Evolutionary conservation across 495 filamentous ascomycete species (phyloP).

Genomic region (Tirmania nivea): DNA sequence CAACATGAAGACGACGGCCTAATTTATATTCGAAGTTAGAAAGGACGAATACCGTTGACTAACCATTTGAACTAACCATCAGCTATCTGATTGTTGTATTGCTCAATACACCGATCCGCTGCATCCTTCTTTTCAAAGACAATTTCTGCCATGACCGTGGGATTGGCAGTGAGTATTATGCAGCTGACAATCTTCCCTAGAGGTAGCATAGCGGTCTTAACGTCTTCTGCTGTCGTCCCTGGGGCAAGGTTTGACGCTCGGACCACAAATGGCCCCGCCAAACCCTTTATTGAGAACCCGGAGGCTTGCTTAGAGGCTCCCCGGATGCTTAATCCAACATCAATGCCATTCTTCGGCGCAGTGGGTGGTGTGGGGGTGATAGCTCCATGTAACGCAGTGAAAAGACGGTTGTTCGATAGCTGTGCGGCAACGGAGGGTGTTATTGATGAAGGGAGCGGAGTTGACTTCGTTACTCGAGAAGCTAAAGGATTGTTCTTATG

Average conservation of each 20-base stretch:
- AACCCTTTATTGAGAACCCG: constrained; percentile 59
- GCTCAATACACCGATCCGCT: constrained; percentile 59
- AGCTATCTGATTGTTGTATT: constrained; percentile 77
- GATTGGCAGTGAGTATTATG: constrained; percentile 42
- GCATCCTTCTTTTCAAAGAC: constrained; percentile 53
- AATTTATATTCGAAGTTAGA: background rate
- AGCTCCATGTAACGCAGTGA: constrained; percentile 18
- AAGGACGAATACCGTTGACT: background rate
- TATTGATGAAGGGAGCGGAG: constrained; percentile 18
- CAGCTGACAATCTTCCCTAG: constrained; percentile 50
- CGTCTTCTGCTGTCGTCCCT: constrained; percentile 85
- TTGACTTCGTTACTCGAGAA: constrained; percentile 12
- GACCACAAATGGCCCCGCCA: constrained; percentile 63
- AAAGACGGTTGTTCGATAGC: constrained; percentile 20
- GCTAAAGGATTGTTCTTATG: constrained; percentile 19
- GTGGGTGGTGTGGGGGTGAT: constrained; percentile 7
- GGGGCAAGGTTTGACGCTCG: constrained; percentile 74
- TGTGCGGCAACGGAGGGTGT: constrained; percentile 15
- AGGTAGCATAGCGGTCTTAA: constrained; percentile 63
- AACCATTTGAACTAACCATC: constrained; percentile 34
- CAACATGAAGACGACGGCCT: constrained; percentile 54
- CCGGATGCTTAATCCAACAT: background rate
- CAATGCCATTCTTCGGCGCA: constrained; percentile 6
- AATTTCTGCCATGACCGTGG: constrained; percentile 71
- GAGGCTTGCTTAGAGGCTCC: constrained; percentile 7